Evolutionary conservation across 768 basidiomycete species (phyloP), one percentile per base, ranked within the genome.

Genomic region (Russula ochroleuca): DNA sequence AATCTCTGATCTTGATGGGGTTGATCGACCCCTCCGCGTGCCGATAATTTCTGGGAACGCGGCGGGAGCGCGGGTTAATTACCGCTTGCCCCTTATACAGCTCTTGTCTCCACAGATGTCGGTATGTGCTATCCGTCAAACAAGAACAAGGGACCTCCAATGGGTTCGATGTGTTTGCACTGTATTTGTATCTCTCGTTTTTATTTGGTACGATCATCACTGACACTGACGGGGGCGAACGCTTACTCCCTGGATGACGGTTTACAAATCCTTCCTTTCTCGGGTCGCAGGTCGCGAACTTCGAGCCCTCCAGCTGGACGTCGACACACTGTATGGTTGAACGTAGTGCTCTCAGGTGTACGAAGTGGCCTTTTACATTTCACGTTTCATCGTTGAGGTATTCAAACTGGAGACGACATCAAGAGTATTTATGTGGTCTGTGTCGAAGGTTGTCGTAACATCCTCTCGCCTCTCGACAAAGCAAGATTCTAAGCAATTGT

Each of bases 291-390:
- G 55, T 31, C 19, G 28, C 28, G 3, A 41, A 28, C 40, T 7
- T 38, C 5, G 31, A 10, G 49, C 40, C 35, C 28, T 63, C 62
- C 63, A 64, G 43, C 25, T 59, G 57, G 63, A 64, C 52, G 11
- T 49, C 4, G 19, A 17, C 19, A 9, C 11, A 9, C n/a, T 9
- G 11, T 50, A 25, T 25, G 31, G 5, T 11, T 28, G 7, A 19
- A 41, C 28, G n/a, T 23, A 33, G 4, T 21, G 48, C 19, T 28
- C 35, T 47, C 37, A 49, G 48, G 40, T 63, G 56, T 43, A 57
- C 3, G 55, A 33, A 43, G 3, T 15, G 1, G 2, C 41, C 17
- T 50, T 2, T 19, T 21, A 3, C 28, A 6, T 45, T 13, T 47
- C 11, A 43, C 21, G 15, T 52, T 25, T 17, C 33, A 28, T 23